Conservation (phyloP, 148 eudicot species). For the Simmondsia chinensis region DNA sequence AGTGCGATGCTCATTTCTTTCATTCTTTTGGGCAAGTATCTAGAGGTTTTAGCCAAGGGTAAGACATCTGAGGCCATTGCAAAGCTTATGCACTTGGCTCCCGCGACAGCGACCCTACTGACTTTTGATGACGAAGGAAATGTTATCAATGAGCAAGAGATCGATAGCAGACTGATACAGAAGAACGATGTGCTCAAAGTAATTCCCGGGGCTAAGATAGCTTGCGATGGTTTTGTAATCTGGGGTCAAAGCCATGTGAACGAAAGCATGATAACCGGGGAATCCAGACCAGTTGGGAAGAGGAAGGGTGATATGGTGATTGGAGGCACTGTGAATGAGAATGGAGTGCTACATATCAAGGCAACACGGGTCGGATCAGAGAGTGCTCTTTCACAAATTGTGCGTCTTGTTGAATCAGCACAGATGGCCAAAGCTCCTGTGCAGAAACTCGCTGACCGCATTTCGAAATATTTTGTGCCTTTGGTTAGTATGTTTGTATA, state of each 20-base stretch:
- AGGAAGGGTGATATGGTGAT: constrained; percentile 77
- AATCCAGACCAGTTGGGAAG: constrained; percentile 80
- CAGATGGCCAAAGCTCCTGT: constrained; percentile 99
- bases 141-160: constrained; percentile 65
- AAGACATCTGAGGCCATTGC: constrained; percentile 96
- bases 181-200: constrained; percentile 71
- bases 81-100: constrained; percentile 93
- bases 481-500: constrained; percentile 34
- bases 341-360: constrained; percentile 75
- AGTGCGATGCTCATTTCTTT: constrained; percentile 92
- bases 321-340: constrained; percentile 91
- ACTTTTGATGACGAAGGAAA: constrained; percentile 50
- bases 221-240: constrained; percentile 79
- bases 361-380: constrained; percentile 91
- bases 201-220: constrained; percentile 85
- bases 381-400: constrained; percentile 92
- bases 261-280: constrained; percentile 97
- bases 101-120: constrained; percentile 64
- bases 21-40: constrained; percentile 86
- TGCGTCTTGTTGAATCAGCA: constrained; percentile 91
- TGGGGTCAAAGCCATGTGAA: constrained; percentile 96
- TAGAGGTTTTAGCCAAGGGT: constrained; percentile 88
- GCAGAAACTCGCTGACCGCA: constrained; percentile 88
- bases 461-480: constrained; percentile 87
- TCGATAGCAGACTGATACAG: constrained; percentile 83